Evolutionary conservation across 345 rosid species (phyloP), one percentile per base, ranked within the genome.

Genomic region (Trapa incisa): DNA sequence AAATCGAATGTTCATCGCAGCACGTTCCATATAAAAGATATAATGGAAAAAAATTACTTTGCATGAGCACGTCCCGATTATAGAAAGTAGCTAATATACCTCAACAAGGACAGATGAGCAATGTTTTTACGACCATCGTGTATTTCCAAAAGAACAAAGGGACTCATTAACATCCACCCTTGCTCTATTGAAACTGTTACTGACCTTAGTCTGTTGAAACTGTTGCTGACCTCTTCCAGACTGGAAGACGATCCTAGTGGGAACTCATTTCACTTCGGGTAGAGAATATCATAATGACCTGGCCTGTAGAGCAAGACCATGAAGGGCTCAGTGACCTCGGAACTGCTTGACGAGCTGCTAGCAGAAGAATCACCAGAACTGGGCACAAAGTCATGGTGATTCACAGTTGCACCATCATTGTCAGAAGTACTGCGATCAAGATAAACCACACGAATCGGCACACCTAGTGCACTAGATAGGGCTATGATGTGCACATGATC

Each of bases 401-500:
- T 91, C 70, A 91, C 90, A 64, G 82, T 86, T 77, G 85, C 85
- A 35, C 88, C 82, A 57, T 85, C 87, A 7, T 65, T 69, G 63
- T 94, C 97, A 71, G 95, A 86, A 17, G 96, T 86, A 73, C 97
- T 95, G 72, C 97, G 90, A 69, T 95, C 99, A 67, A 95, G 93
- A 79, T 91, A 95, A 64, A 89, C 85, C 73, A 91, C 90, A 43
- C 97, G 87, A 69, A 95, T 89, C 32, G 97, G 89, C 68, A 94
- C 96, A 43, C 96, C 96, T 69, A 94, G 68, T 38, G 96, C 91
- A 71, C 91, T 97, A 16, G 99, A 91, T 69, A 94, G 77, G 57
- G 99, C 96, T 47, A 87, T 91, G 66, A 95, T 95, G 85, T 95
- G 97, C 67, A 95, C 87, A 75, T 89, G 99, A 72, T 95, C 97